Evolutionary conservation across 2,329 filamentous ascomycete species (phyloP).

Genomic region (Fusarium tanahbumbuense): DNA sequence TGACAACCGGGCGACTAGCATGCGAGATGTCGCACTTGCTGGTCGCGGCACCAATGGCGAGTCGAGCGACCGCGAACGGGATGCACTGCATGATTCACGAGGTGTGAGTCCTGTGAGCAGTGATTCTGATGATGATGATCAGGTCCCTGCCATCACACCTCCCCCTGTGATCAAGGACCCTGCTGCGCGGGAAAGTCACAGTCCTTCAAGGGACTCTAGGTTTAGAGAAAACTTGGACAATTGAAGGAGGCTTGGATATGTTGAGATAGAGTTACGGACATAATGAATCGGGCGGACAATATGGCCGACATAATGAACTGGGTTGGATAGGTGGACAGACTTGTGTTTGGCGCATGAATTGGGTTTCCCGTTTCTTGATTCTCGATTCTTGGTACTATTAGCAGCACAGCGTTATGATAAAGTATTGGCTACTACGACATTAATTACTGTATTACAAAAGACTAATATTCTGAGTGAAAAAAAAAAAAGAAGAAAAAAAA

Average conservation of each 20-base stretch:
- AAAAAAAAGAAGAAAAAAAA: neutral
- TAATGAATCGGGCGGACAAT: neutral
- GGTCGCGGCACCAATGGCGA: slow-evolving; percentile 49
- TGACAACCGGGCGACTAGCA: slow-evolving; percentile 56
- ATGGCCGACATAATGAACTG: neutral
- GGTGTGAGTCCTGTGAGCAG: slow-evolving; percentile 55
- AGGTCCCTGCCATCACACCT: slow-evolving; percentile 50
- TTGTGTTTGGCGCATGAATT: slow-evolving; percentile 1
- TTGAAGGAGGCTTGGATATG: slow-evolving; percentile 21
- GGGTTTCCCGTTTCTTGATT: neutral
- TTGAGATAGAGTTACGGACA: neutral
- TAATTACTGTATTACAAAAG: neutral
- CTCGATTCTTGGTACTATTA: neutral
- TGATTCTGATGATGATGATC: slow-evolving; percentile 42
- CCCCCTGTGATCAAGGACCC: slow-evolving; percentile 53
- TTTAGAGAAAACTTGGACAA: slow-evolving; percentile 65
- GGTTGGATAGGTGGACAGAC: neutral
- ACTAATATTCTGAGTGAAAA: neutral
- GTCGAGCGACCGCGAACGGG: slow-evolving; percentile 34
- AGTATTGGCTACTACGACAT: neutral
- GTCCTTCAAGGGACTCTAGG: slow-evolving; percentile 67
- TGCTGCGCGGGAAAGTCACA: slow-evolving; percentile 56
- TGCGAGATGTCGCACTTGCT: slow-evolving; percentile 61
- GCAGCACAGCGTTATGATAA: slow-evolving; percentile 2
- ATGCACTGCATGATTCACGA: slow-evolving; percentile 46